phyloP scores from a whole-genome alignment of 768 basidiomycete genomes.

The Suillus hirtellus region DNA sequence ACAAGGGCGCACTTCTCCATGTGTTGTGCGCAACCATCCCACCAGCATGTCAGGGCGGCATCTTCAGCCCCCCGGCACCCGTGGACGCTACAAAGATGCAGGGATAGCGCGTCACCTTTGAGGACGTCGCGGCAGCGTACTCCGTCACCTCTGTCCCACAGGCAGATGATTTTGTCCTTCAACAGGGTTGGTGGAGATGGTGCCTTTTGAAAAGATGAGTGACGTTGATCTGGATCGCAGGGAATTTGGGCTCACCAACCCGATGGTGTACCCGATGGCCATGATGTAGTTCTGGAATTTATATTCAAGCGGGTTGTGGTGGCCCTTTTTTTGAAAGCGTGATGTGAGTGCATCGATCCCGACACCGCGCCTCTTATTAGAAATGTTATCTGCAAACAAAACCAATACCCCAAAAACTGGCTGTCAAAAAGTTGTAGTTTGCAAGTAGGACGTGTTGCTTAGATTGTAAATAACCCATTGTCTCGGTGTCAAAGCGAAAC shows the following conservation, averaged over 20 bases:
- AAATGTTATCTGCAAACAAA: neutral
- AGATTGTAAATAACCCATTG: neutral
- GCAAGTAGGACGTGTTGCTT: neutral
- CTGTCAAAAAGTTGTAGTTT: neutral
- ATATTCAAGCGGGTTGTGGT: neutral
- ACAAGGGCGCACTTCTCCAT: constrained; percentile 1
- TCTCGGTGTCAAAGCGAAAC: constrained; percentile 1
- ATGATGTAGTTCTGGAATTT: neutral
- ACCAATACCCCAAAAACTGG: neutral
- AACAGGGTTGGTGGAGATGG: neutral
- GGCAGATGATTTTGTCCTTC: constrained; percentile 3
- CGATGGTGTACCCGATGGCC: neutral
- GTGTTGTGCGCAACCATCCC: constrained; percentile 1
- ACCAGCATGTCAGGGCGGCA: neutral
- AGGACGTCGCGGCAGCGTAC: constrained; percentile 1
- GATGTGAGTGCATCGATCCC: neutral
- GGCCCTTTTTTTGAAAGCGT: neutral
- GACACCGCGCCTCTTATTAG: neutral
- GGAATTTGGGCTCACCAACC: neutral
- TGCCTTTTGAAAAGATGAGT: neutral
- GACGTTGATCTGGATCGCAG: too few relatives aligned
- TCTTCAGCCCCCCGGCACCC: neutral
- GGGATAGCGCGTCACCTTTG: neutral
- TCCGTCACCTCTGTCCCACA: constrained; percentile 6
- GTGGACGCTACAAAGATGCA: constrained; percentile 4